Evolutionary conservation across 306 rosid genomes (phyloP), one percentile per base, ranked within the genome.

Genomic region (Fragaria nilgerrensis): DNA sequence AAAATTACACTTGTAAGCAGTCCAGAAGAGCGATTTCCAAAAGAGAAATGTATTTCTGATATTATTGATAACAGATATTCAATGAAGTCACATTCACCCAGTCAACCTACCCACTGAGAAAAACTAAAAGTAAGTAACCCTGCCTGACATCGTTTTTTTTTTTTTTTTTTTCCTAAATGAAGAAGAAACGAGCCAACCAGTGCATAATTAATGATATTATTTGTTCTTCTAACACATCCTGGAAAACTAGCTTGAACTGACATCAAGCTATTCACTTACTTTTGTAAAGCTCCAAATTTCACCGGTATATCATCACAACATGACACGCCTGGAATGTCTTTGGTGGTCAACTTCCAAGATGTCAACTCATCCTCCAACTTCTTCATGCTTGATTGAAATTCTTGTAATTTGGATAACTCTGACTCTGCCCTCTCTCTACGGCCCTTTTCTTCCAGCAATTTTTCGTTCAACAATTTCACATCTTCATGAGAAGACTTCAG

Each of bases 231-330:
- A 73, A 53, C 41, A 4, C 4, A 55, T 55, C 67, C 11, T 36
- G 37, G 20, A 53, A 62, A 53, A 62, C 39, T 37, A 25, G 52
- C 65, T 39, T 29, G 15, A 56, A 73, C 43, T 68, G 63, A 87
- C 39, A 56, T 73, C 50, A 52, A 77, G 75, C 72, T 29, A 77
- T 59, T 77, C 73, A 84, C 96, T 9, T 87, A 94, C 98, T 86
- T 92, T 79, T 95, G 98, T 68, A 95, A 84, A 75, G 96, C 88
- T 70, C 92, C 90, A 78, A 95, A 87, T 84, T 90, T 92, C 71
- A 72, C 65, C 47, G 93, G 96, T 82, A 95, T 25, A 82, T 95
- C 98, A 81, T 89, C 97, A 79, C 84, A 83, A 80, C 89, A 81
- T 68, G 93, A 81, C 79, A 95, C 83, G 48, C 88, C 98, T 66